Evolutionary conservation across 2,329 filamentous ascomycete species (phyloP).

Genomic region (Hymenoscyphus fraxineus): DNA sequence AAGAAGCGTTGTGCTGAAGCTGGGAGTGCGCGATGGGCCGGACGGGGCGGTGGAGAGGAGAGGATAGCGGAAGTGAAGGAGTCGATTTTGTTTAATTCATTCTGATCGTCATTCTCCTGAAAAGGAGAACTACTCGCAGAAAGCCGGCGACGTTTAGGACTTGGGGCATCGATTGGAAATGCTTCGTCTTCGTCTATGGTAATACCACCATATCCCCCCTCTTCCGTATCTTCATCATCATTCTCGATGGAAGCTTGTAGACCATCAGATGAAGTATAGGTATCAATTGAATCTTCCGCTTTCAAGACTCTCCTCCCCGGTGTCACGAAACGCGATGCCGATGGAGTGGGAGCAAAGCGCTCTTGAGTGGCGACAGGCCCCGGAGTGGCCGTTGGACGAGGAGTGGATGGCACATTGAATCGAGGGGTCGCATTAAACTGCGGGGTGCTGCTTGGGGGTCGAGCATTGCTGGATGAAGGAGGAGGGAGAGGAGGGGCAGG

Average conservation of each 20-base stretch:
- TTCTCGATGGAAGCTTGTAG: constrained; percentile 32
- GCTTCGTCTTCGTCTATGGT: constrained; percentile 14
- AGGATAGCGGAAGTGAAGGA: constrained; percentile 26
- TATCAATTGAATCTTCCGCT: constrained; percentile 26
- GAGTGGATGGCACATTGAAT: constrained; percentile 33
- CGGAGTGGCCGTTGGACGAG: constrained; percentile 26
- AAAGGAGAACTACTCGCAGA: constrained; percentile 21
- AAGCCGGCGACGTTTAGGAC: constrained; percentile 30
- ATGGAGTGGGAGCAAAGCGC: constrained; percentile 14
- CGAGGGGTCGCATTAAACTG: constrained; percentile 36
- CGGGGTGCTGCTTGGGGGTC: constrained; percentile 25
- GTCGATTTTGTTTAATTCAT: constrained; percentile 13
- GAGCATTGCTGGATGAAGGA: not conserved
- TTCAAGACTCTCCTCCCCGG: constrained; percentile 22
- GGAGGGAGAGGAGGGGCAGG: not conserved
- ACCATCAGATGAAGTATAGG: constrained; percentile 22
- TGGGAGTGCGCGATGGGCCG: constrained; percentile 17
- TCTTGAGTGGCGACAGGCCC: constrained; percentile 21
- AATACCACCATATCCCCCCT: constrained; percentile 2
- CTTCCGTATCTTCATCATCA: constrained; percentile 17
- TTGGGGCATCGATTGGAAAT: constrained; percentile 22
- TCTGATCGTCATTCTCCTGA: constrained; percentile 11
- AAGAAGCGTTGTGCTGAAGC: constrained; percentile 32
- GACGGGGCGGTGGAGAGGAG: constrained; percentile 26
- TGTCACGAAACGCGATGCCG: constrained; percentile 28